phyloP scores from a whole-genome alignment of 1,284 basidiomycete genomes.

The Rhodotorula glutinis region DNA sequence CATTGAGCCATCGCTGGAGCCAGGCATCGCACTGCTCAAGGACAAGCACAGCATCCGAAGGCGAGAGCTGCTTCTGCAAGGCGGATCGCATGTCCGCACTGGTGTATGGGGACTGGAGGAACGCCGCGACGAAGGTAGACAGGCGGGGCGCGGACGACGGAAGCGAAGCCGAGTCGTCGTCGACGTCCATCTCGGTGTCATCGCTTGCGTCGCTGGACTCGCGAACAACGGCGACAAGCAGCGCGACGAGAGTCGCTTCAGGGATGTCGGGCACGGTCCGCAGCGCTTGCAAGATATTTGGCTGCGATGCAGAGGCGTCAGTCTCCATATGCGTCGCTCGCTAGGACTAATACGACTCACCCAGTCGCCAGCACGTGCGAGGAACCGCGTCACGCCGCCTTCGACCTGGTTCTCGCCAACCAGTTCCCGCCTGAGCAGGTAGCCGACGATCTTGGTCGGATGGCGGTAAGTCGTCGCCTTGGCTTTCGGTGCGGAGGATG shows the following conservation, averaged over 20 bases:
- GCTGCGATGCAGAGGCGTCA: background rate
- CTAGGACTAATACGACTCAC: no score
- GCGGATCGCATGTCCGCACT: slow-evolving; percentile 22
- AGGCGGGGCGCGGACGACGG: slow-evolving; percentile 23
- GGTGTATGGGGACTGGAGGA: slow-evolving; percentile 28
- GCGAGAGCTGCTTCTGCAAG: slow-evolving; percentile 27
- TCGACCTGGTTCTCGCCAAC: slow-evolving; percentile 35
- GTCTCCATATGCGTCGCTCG: no score
- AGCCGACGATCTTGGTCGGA: slow-evolving; percentile 31
- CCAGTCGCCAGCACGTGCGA: slow-evolving; percentile 37
- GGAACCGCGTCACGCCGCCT: slow-evolving; percentile 26
- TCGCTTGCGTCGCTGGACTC: background rate
- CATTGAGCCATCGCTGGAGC: slow-evolving; percentile 23
- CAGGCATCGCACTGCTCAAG: slow-evolving; percentile 34
- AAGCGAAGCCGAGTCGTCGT: slow-evolving; percentile 1
- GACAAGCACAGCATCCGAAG: slow-evolving; percentile 27
- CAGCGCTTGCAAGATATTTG: slow-evolving; percentile 31
- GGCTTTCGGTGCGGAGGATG: background rate
- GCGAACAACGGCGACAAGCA: slow-evolving; percentile 28
- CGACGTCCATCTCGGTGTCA: slow-evolving; percentile 21
- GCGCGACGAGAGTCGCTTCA: slow-evolving; percentile 28
- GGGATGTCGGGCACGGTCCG: slow-evolving; percentile 33
- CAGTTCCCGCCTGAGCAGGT: slow-evolving; percentile 33
- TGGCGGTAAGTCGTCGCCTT: slow-evolving; percentile 18
- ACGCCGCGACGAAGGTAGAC: slow-evolving; percentile 22